phyloP scores from a whole-genome alignment of 371 early-diverging fungal species.

The Thermomucor indicae-seudaticae region DNA sequence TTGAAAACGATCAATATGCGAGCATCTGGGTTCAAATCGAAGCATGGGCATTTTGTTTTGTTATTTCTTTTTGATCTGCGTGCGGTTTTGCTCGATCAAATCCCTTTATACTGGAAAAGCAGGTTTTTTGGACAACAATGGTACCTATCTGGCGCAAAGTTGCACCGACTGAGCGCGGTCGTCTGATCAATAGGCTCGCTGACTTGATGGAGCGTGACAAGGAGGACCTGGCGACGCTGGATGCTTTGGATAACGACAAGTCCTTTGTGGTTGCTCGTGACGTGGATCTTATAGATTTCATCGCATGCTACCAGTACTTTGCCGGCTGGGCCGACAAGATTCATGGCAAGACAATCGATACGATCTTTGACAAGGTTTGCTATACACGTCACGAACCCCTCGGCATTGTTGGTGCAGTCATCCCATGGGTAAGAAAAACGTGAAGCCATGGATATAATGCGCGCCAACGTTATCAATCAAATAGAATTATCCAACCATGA shows the following conservation, averaged over 20 bases:
- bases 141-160: no score
- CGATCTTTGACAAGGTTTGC: slow-evolving; percentile 34
- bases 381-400: slow-evolving; percentile 78
- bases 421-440: slow-evolving; percentile 32
- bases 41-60: no score
- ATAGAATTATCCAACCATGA: slow-evolving; percentile 30
- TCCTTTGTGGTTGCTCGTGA: slow-evolving; percentile 59
- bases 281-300: slow-evolving; percentile 64
- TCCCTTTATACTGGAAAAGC: no score
- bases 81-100: no score
- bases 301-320: slow-evolving; percentile 75
- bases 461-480: background rate
- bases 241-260: slow-evolving; percentile 86
- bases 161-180: slow-evolving; percentile 47
- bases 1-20: no score
- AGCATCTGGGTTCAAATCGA: no score
- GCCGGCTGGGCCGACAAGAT: slow-evolving; percentile 82
- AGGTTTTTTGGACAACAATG: no score
- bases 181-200: slow-evolving; percentile 58
- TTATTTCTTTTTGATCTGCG: no score
- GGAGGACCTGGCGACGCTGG: slow-evolving; percentile 70
- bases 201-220: slow-evolving; percentile 68
- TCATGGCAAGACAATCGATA: slow-evolving; percentile 37
- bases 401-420: slow-evolving; percentile 80
- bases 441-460: background rate